Percentiles rank a stretch among this genome's conserved stretches.
Conservation (phyloP, 2,329 filamentous ascomycete genomes). For the Scedosporium boydii region DNA sequence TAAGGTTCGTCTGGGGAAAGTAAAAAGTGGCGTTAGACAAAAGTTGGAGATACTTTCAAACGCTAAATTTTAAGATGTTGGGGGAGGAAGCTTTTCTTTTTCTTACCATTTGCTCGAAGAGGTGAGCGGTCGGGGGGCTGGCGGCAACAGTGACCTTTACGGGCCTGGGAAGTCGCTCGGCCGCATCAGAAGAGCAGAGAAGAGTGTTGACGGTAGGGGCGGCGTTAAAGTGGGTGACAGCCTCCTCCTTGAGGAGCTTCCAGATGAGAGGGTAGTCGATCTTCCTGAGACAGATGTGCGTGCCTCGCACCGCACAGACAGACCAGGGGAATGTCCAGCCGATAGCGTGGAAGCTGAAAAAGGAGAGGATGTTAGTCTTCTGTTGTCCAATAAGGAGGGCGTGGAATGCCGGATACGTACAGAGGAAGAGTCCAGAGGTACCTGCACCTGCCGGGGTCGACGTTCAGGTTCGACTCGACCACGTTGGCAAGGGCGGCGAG, state of each 20-base stretch:
- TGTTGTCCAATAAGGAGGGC: neutral
- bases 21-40: no score
- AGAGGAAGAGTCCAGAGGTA: constrained; percentile 92
- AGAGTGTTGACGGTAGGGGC: constrained; percentile 95
- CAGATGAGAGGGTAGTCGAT: constrained; percentile 93
- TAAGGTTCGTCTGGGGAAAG: constrained; percentile 42
- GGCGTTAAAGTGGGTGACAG: constrained; percentile 90
- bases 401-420: constrained; percentile 39
- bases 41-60: neutral
- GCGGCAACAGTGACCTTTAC: constrained; percentile 90
- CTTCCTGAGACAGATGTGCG: constrained; percentile 88
- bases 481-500: constrained; percentile 78
- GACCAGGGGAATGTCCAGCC: constrained; percentile 92
- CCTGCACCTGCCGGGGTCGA: constrained; percentile 56
- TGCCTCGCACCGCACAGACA: constrained; percentile 86
- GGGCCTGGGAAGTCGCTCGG: constrained; percentile 55
- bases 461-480: constrained; percentile 79
- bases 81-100: neutral
- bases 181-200: constrained; percentile 71
- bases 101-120: constrained; percentile 84
- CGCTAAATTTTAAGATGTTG: neutral
- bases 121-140: constrained; percentile 76
- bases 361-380: neutral
- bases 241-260: constrained; percentile 75
- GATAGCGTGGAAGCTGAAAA: constrained; percentile 50